Evolutionary conservation across 257 asterid genomes (phyloP).

Genomic region (Nyctanthes arbortristis): DNA sequence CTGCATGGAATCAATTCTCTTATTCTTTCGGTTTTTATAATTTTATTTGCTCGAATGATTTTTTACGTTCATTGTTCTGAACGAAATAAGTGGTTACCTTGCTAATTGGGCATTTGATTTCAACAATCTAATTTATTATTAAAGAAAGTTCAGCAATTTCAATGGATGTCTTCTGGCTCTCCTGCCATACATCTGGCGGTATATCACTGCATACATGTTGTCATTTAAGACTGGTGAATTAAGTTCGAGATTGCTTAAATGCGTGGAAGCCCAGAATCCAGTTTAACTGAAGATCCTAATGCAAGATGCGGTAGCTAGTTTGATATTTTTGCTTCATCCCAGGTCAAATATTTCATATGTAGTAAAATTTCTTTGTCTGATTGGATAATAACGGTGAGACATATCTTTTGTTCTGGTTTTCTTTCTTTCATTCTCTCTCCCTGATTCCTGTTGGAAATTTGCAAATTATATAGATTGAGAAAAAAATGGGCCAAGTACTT

Average conservation of each 20-base stretch:
- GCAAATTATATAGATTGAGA: background rate
- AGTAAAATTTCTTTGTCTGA: background rate
- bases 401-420: background rate
- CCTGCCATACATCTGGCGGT: no score
- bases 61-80: no score
- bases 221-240: no score
- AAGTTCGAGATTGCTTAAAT: no score
- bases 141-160: background rate
- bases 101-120: background rate
- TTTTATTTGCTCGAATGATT: constrained; percentile 20
- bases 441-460: background rate
- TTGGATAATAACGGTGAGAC: background rate
- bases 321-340: no score
- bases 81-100: no score
- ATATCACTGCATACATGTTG: no score
- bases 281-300: background rate
- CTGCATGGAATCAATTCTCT: constrained; percentile 24
- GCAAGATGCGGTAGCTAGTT: background rate
- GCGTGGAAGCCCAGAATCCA: background rate
- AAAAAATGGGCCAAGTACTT: background rate
- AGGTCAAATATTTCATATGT: background rate
- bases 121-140: background rate
- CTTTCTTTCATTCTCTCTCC: background rate
- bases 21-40: constrained; percentile 16
- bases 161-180: background rate